Evolutionary conservation across 1,139 yeast species (phyloP).

Genomic region (Sugiyamaella xylanicola): DNA sequence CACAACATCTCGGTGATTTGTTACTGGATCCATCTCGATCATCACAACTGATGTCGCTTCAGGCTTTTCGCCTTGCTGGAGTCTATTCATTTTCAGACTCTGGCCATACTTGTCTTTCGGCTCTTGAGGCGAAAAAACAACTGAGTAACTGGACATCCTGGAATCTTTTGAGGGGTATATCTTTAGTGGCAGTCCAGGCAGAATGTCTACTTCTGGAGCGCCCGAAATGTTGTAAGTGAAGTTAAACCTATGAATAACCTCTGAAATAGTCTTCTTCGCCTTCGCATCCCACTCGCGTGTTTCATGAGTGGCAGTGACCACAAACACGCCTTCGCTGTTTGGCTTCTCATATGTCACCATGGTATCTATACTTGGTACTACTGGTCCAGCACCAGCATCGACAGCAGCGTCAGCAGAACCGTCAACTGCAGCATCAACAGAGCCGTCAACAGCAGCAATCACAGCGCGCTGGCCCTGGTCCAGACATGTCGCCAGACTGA

Average conservation of each 20-base stretch:
- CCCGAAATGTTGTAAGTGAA: slow-evolving; percentile 29
- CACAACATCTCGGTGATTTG: background rate
- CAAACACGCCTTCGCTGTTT: background rate
- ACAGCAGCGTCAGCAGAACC: no score
- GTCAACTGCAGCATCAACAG: no score
- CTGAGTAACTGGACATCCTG: slow-evolving; percentile 21
- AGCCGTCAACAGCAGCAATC: no score
- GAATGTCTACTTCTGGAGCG: slow-evolving; percentile 24
- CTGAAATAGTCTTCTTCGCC: slow-evolving; percentile 5
- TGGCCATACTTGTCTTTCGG: no score
- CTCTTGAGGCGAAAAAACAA: slow-evolving; percentile 28
- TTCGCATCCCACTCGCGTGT: background rate
- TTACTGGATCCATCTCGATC: slow-evolving; percentile 19
- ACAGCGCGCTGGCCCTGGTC: background rate
- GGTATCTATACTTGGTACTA: no score
- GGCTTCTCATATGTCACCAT: no score
- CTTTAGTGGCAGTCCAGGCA: slow-evolving; percentile 32
- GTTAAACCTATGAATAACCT: slow-evolving; percentile 25
- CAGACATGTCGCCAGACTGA: background rate
- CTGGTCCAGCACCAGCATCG: no score
- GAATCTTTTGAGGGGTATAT: slow-evolving; percentile 29
- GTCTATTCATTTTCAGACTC: no score
- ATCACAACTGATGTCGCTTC: slow-evolving; percentile 23
- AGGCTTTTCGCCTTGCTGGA: slow-evolving; percentile 22
- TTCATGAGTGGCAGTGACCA: slow-evolving; percentile 13